phyloP scores from a whole-genome alignment of 495 filamentous ascomycete genomes.

The Xanthoparmelia taractica region DNA sequence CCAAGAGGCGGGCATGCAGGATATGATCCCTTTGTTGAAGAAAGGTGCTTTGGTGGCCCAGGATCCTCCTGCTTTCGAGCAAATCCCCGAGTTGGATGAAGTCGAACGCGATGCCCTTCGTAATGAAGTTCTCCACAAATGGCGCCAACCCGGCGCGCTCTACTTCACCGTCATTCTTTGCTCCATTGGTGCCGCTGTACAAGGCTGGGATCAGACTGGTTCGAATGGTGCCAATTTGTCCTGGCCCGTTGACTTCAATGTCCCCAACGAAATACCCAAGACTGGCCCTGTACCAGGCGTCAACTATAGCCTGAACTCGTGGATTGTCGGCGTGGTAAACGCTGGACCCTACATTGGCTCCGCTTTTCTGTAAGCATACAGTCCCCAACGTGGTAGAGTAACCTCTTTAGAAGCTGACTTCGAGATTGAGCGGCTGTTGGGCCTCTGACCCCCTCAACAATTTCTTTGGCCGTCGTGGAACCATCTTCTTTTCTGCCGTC shows the following conservation, averaged over 20 bases:
- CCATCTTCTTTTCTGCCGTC: constrained; percentile 53
- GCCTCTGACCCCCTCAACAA: constrained; percentile 52
- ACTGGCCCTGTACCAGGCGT: constrained; percentile 22
- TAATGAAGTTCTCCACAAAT: constrained; percentile 54
- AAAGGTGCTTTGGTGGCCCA: constrained; percentile 61
- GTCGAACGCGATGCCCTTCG: constrained; percentile 46
- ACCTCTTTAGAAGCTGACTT: not conserved
- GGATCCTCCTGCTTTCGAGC: constrained; percentile 47
- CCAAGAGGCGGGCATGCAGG: constrained; percentile 35
- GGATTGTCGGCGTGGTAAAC: constrained; percentile 58
- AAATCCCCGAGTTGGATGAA: constrained; percentile 49
- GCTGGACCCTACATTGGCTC: constrained; percentile 42
- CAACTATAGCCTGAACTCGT: constrained; percentile 40
- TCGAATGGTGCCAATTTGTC: constrained; percentile 62
- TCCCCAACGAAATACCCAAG: constrained; percentile 32
- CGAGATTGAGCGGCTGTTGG: constrained; percentile 46
- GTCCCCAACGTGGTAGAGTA: not conserved
- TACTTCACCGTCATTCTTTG: constrained; percentile 64
- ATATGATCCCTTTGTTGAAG: constrained; percentile 43
- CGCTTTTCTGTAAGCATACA: constrained; percentile 29
- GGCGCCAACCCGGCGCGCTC: constrained; percentile 54
- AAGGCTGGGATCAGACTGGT: constrained; percentile 70
- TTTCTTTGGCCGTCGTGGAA: constrained; percentile 49
- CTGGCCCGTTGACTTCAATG: constrained; percentile 53
- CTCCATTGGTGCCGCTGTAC: constrained; percentile 64